A percentile compares a stretch with the other conserved stretches of the same genome.
These are phyloP conservation scores for Capsicum rhomboideum DNA, from an alignment of 257 asterid genomes.

Conservation along the genomic window DNA sequence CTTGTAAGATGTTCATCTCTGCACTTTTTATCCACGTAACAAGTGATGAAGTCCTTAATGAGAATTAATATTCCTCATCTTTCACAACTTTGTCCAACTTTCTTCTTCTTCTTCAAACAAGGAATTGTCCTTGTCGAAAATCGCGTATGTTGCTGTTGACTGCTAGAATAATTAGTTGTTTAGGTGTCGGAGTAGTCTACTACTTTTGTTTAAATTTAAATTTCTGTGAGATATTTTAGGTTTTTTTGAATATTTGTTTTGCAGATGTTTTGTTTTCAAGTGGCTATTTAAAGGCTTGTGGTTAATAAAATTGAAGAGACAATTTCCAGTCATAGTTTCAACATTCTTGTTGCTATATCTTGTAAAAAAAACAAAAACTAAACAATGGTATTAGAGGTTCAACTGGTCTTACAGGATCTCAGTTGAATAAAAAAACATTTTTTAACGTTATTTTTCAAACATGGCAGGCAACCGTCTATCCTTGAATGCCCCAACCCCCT, in stretches of 20 bases:
- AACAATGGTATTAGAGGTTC: background rate
- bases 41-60: background rate
- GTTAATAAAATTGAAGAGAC: background rate
- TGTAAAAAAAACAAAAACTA: background rate
- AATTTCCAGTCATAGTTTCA: background rate
- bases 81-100: background rate
- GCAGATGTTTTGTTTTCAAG: background rate
- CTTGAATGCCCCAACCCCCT: background rate
- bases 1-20: background rate
- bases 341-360: background rate
- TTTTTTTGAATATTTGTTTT: background rate
- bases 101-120: background rate
- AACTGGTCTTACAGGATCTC: background rate
- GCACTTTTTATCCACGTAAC: background rate
- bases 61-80: background rate
- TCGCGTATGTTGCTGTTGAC: background rate
- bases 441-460: background rate
- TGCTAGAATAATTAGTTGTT: background rate
- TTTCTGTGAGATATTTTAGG: background rate
- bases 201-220: background rate
- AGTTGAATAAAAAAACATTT: background rate
- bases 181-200: background rate
- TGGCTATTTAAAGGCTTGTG: background rate
- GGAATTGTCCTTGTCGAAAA: background rate
- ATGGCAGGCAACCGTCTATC: background rate